Base-by-base conservation (phyloP, 2,329 filamentous ascomycete genomes). In the Chalara sp. region DNA sequence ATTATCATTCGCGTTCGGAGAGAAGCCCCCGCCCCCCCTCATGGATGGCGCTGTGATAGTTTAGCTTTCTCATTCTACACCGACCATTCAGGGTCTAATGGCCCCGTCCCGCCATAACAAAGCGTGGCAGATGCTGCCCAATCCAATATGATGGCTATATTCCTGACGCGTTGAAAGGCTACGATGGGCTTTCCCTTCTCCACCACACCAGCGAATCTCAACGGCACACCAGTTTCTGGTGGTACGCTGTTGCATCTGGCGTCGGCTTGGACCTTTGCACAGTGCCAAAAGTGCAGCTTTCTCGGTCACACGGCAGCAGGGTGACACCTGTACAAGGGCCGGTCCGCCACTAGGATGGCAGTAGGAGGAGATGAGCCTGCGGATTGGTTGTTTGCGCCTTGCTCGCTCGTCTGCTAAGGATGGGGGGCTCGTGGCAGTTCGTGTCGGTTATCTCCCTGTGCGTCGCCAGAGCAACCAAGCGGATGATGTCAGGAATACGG, bases 281-380 rank as follows among this genome's bases (percentile, higher is more conserved):
- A 21, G 3, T 21, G 2, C 21, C 21, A 21, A 21, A 21, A 21
- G 21, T 21, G 21, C 3, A 21, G 21, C 21, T 21, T 21, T 2
- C 21, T 21, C 21, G 21, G 21, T 21, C 21, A 21, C 21, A 21
- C 21, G 21, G 21, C 21, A 21, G 21, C 21, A 21, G 21, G 21
- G 21, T 21, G 21, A 21, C 21, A 21, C 46, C 33, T 39, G 1
- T 47, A 33, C 46, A 39, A 47, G 46, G 46, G 46, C 37, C 46
- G 46, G n/a, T 30, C 46, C 46, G 39, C 37, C 46, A 42, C 37
- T 37, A 48, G 37, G 37, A 43, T 49, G 10, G 8, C 40, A 21
- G 40, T 28, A 28, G 8, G 7, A 13, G n/a, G 40, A 8, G 29
- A 11, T 13, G 40, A 28, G 6, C 6, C 40, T 28, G 3, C 40